Evolutionary conservation across 2,329 filamentous ascomycete genomes (phyloP).

Genomic region (Hawksworthiomyces lignivorus): DNA sequence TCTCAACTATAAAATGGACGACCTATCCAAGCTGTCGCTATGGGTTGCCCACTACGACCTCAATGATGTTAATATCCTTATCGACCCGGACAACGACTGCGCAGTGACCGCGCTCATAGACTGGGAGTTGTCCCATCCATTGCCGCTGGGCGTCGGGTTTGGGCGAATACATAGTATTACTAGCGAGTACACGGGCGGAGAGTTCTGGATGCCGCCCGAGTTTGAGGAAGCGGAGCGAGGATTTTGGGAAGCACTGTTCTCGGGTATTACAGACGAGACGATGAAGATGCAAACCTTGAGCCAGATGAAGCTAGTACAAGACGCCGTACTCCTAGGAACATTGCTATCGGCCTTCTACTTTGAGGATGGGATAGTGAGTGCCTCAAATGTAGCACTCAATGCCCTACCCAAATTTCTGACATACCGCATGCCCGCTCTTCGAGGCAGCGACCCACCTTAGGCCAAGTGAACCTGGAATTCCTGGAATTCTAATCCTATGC

Average conservation of each 20-base stretch:
- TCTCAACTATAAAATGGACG: constrained; percentile 10
- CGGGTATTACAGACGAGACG: constrained; percentile 14
- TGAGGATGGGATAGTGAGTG: constrained; percentile 19
- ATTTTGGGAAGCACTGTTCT: constrained; percentile 20
- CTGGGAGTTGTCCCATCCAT: constrained; percentile 13
- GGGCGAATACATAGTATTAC: constrained; percentile 19
- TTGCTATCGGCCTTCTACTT: constrained; percentile 18
- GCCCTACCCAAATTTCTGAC: constrained; percentile 21
- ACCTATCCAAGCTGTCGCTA: constrained; percentile 6
- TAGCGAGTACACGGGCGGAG: constrained; percentile 17
- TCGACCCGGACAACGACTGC: constrained; percentile 14
- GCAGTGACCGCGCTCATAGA: constrained; percentile 16
- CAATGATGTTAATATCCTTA: constrained; percentile 18
- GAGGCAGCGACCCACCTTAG: constrained; percentile 4
- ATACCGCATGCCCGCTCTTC: constrained; percentile 19
- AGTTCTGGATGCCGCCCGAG: constrained; percentile 21
- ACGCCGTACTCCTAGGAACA: constrained; percentile 22
- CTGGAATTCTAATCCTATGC: no score
- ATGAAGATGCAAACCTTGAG: not conserved
- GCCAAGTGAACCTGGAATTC: no score
- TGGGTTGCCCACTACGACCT: constrained; percentile 19
- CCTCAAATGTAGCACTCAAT: constrained; percentile 10
- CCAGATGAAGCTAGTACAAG: constrained; percentile 21
- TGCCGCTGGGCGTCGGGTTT: constrained; percentile 11
- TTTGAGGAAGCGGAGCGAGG: constrained; percentile 20